Evolutionary conservation across 2,329 filamentous ascomycete species (phyloP).

Genomic region (Penicillium brevicompactum): DNA sequence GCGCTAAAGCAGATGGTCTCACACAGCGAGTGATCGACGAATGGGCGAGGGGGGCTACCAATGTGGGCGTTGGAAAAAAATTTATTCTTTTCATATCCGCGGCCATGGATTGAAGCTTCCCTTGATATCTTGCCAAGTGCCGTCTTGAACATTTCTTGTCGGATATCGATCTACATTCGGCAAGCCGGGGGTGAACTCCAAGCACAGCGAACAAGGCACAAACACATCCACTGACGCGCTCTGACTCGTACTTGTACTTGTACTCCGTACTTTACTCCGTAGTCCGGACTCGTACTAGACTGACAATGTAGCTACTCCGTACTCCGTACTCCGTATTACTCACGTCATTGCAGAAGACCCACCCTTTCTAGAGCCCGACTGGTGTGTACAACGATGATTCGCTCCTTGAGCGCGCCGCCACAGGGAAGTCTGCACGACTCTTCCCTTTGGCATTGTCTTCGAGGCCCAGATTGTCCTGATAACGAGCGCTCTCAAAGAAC

Average conservation of each 20-base stretch:
- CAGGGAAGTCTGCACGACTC: conserved; percentile 20
- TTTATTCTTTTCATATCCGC: background rate
- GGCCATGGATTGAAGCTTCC: background rate
- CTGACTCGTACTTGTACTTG: too few relatives aligned
- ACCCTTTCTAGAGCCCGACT: conserved; percentile 20
- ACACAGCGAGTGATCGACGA: conserved; percentile 25
- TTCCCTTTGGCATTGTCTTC: conserved; percentile 18
- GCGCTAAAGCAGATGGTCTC: conserved; percentile 28
- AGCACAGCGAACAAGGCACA: too few relatives aligned
- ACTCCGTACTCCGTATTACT: background rate
- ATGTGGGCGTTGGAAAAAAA: conserved; percentile 18
- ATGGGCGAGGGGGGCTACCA: conserved; percentile 11
- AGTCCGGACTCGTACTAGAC: too few relatives aligned
- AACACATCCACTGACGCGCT: too few relatives aligned
- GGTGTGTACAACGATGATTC: conserved; percentile 31
- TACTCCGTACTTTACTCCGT: too few relatives aligned
- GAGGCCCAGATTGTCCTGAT: conserved; percentile 20
- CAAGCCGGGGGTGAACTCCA: too few relatives aligned
- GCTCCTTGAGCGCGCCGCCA: conserved; percentile 17
- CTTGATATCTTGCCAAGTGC: too few relatives aligned
- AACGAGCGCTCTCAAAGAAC: background rate
- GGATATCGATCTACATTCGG: too few relatives aligned
- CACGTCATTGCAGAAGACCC: conserved; percentile 23
- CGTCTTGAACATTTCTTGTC: too few relatives aligned
- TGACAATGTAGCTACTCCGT: background rate